Conservation (phyloP, 495 filamentous ascomycete genomes). For the Wilcoxina mikolae region DNA sequence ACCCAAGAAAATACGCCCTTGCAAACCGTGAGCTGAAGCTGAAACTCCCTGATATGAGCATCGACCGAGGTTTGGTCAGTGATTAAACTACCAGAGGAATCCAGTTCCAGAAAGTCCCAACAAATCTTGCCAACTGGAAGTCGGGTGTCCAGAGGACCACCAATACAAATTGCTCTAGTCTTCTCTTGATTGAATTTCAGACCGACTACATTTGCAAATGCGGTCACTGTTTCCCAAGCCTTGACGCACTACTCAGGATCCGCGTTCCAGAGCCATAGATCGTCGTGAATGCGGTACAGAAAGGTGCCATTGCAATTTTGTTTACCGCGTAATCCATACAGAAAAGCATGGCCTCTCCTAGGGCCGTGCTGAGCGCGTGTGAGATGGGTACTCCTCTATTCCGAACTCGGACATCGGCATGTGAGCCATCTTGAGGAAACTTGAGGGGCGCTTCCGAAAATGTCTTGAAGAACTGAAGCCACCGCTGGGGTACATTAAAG, state of each 20-base stretch:
- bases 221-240: slow-evolving; percentile 44
- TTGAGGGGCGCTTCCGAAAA: slow-evolving; percentile 48
- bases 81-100: slow-evolving; percentile 41
- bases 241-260: slow-evolving; percentile 38
- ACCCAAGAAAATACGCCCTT: slow-evolving; percentile 48
- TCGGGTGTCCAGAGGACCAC: slow-evolving; percentile 16
- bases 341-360: slow-evolving; percentile 49
- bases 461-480: slow-evolving; percentile 46
- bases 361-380: slow-evolving; percentile 43
- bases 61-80: slow-evolving; percentile 51
- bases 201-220: slow-evolving; percentile 42
- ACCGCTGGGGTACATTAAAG: slow-evolving; percentile 45
- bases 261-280: slow-evolving; percentile 54
- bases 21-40: slow-evolving; percentile 42
- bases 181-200: slow-evolving; percentile 44
- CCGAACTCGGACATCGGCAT: slow-evolving; percentile 33
- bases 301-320: slow-evolving; percentile 39
- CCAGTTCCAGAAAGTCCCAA: slow-evolving; percentile 51
- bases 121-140: slow-evolving; percentile 46
- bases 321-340: slow-evolving; percentile 54
- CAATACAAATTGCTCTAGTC: slow-evolving; percentile 42
- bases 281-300: slow-evolving; percentile 50
- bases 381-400: slow-evolving; percentile 45
- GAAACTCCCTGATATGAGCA: slow-evolving; percentile 45
- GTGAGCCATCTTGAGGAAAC: slow-evolving; percentile 40